Percentiles rank a stretch among this genome's conserved stretches.
Evolutionary conservation across 1,139 yeast genomes (phyloP).

Genomic region (Zhuliangozyma parablackwelliae): DNA sequence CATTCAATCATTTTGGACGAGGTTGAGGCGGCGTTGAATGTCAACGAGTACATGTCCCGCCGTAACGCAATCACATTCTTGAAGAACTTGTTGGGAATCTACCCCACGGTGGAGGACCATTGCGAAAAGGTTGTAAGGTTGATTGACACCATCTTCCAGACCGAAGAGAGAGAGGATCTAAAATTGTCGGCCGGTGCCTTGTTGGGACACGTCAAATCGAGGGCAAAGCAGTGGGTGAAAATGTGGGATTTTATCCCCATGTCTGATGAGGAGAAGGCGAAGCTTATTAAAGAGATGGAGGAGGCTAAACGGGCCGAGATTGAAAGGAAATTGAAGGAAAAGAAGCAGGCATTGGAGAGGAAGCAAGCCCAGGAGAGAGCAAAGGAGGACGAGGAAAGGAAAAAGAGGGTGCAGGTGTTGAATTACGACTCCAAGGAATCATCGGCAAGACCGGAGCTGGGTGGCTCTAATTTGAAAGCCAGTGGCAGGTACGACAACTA

Average conservation of each 20-base stretch:
- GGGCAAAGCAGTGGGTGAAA: slow-evolving; percentile 53
- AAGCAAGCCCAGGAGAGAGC: slow-evolving; percentile 15
- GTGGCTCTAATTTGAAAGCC: slow-evolving; percentile 13
- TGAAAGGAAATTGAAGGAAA: slow-evolving; percentile 13
- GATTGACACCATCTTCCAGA: slow-evolving; percentile 43
- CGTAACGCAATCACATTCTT: slow-evolving; percentile 77
- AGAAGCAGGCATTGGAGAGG: slow-evolving; percentile 17
- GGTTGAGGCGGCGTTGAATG: slow-evolving; percentile 45
- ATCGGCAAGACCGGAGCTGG: slow-evolving; percentile 5
- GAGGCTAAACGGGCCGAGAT: slow-evolving; percentile 12
- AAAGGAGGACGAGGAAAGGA: slow-evolving; percentile 11
- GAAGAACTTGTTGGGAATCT: slow-evolving; percentile 60
- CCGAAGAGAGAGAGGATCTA: slow-evolving; percentile 75
- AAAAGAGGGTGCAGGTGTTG: slow-evolving; percentile 8
- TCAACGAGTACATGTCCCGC: slow-evolving; percentile 72
- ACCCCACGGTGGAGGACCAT: slow-evolving; percentile 68
- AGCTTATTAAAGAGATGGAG: slow-evolving; percentile 20
- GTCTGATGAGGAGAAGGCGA: slow-evolving; percentile 26
- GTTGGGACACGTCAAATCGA: slow-evolving; percentile 63
- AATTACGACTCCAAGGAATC: slow-evolving; percentile 19
- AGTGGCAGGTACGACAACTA: slow-evolving; percentile 29
- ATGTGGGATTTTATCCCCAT: slow-evolving; percentile 54
- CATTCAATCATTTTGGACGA: slow-evolving; percentile 48
- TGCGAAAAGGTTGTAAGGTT: slow-evolving; percentile 50
- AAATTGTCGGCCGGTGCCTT: slow-evolving; percentile 76